Base-by-base conservation (phyloP, 2,329 filamentous ascomycete genomes). In the Aspergillus fumigatus region DNA sequence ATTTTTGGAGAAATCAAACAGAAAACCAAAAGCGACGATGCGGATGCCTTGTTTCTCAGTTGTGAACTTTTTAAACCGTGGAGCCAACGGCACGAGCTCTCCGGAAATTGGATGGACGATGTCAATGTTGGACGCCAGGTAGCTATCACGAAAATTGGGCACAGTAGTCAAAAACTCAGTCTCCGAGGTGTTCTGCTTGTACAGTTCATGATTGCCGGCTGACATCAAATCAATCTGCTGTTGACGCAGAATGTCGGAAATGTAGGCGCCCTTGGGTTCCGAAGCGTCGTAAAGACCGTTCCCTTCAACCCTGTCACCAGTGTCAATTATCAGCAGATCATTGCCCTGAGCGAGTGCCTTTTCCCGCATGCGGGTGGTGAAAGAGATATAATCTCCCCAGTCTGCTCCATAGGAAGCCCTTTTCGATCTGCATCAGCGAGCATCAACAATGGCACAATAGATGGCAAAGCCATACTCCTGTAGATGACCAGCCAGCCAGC, bases 301-400 rank as follows among this genome's bases (percentile, higher is more conserved):
- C 38, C 93, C 92, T 73, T 97, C 94, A 65, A 97, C 84, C 6
- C 93, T 84, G 69, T 97, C 94, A 58, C 94, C 94, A 0, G 92
- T 97, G 71, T 99, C 94, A 61, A 99, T 80, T n/a, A 99, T 79
- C n/a, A 99, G 78, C 17, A 99, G 79, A 71, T 99, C 94, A 27
- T 84, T 84, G 48, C 91, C 92, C 53, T 87, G 81, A 1, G 85
- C 83, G 68, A 97, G 89, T 54, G 92, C 91, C 68, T 84, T 87
- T 63, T 85, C 82, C 55, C 85, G 88, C 80, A 99, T 85, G 70
- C 93, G 91, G 38, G 88, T 80, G 35, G 92, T 85, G 70, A 99
- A 97, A 6, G 93, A 97, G 66, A 97, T 83, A 74, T 97, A 99
- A 76, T 99, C 94, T 57, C 94, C 94, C 92, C 94, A 97, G 74